phyloP scores from a whole-genome alignment of 768 basidiomycete species.

The Termitomyces sp. region DNA sequence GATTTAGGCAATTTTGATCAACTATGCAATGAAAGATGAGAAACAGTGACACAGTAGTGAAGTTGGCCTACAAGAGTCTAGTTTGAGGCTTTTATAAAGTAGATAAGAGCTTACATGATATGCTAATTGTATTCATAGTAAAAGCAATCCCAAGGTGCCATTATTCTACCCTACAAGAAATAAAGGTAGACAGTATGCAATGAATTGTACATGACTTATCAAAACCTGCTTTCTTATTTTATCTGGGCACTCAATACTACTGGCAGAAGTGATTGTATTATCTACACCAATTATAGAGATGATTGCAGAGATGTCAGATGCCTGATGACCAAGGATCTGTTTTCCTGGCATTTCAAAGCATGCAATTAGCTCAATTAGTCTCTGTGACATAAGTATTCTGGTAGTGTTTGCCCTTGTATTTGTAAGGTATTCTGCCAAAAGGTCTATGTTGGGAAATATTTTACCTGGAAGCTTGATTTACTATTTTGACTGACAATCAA shows the following conservation, averaged over 20 bases:
- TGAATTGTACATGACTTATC: conserved; percentile 39
- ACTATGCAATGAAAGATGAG: conserved; percentile 34
- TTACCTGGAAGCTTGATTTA: too few species aligned
- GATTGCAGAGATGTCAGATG: not conserved
- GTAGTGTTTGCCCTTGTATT: too few species aligned
- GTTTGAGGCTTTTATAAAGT: not conserved
- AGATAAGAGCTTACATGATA: not conserved
- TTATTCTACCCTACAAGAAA: conserved; percentile 32
- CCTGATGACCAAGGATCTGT: conserved; percentile 2
- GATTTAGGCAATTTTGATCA: not conserved
- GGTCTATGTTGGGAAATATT: too few species aligned
- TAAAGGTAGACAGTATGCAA: conserved; percentile 47
- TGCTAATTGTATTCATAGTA: conserved; percentile 4
- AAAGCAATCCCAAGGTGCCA: conserved; percentile 6
- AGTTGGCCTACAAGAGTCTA: conserved; percentile 23
- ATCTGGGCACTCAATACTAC: not conserved
- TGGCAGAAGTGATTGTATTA: not conserved
- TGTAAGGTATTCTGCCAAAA: too few species aligned
- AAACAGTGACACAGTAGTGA: conserved; percentile 33
- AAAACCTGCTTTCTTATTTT: conserved; percentile 18
- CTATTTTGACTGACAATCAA: too few species aligned
- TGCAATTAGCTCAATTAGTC: conserved; percentile 6
- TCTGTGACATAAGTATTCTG: not conserved
- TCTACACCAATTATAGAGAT: not conserved
- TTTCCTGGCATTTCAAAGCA: conserved; percentile 9